These are phyloP conservation scores for Boletellus ananiceps DNA, from an alignment of 768 basidiomycete species.

Conservation along the genomic window DNA sequence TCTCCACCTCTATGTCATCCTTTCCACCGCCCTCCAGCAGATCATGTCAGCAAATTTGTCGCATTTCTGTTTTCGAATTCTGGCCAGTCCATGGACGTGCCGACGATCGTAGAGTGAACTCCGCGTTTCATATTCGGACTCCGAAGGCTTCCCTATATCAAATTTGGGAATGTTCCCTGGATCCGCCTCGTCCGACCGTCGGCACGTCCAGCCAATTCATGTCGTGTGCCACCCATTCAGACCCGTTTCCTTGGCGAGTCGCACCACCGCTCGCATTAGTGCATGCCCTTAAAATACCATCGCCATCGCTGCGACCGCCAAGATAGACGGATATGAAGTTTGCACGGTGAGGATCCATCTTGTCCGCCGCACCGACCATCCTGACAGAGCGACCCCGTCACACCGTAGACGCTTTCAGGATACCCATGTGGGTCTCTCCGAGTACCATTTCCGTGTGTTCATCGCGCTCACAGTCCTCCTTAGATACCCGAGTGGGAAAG, in stretches of 20 bases:
- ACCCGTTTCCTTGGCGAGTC: not conserved
- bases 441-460: not conserved
- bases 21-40: too few relatives aligned
- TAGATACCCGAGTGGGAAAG: slow-evolving; percentile 61
- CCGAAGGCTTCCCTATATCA: not conserved
- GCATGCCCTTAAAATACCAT: too few relatives aligned
- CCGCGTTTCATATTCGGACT: not conserved
- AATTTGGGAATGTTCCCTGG: not conserved
- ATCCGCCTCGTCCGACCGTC: not conserved
- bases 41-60: too few relatives aligned
- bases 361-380: not conserved
- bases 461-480: not conserved
- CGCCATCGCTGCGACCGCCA: too few relatives aligned
- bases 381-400: not conserved
- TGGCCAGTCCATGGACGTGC: too few relatives aligned
- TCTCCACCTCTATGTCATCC: too few relatives aligned
- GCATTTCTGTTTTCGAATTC: too few relatives aligned
- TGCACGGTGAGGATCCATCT: not conserved
- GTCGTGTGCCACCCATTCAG: not conserved
- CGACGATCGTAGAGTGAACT: not conserved
- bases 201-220: not conserved
- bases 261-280: not conserved
- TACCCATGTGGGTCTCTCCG: slow-evolving; percentile 48
- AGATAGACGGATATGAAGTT: not conserved
- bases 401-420: slow-evolving; percentile 58